Evolutionary conservation across 2,329 filamentous ascomycete species (phyloP), one percentile per base, ranked within the genome.

Genomic region (Nigrograna mackinnonii): DNA sequence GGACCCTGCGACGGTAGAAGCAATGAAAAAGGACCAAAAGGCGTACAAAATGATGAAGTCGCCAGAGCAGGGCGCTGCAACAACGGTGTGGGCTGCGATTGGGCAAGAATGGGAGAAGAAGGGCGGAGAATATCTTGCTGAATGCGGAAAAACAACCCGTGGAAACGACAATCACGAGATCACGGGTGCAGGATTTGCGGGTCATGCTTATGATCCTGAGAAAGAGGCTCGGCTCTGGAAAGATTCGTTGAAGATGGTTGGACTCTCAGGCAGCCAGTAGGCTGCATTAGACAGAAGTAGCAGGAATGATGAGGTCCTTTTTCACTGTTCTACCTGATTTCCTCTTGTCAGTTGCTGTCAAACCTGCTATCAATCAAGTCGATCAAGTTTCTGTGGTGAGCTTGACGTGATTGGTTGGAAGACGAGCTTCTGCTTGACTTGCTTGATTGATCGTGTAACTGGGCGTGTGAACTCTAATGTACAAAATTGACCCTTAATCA

Each of bases 31-130:
- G 7, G 31, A 33, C 31, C 11, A 33, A 33, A 35, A 24, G 4
- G 18, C 49, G 4, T 3, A 12, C 1, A 35, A 38, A 11, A n/a
- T 37, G 2, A 46, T 66, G 47, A 72, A 68, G 42, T 62, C 48
- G 12, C 16, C 44, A 0, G 64, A 59, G 35, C 68, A 74, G 39
- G 71, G 69, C 5, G 68, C 68, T 20, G 67, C 70, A 5, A 73
- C 69, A 2, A 67, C 57, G 2, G 54, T 72, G 3, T 60, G 50
- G 41, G 69, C 62, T 16, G 66, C 69, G 3, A 48, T 68, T 11
- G 57, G 50, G 1, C 66, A 57, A 36, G 63, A 58, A 13, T 58
- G 54, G 45, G 67, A 71, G 37, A 61, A 56, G 0, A 62, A 44
- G 22, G 69, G 68, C 2, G 69, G 68, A 1, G 51, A 43, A 21